Conservation (phyloP, 225 moss, liverwort and hornwort genomes). For the Thuidium tamariscinum region DNA sequence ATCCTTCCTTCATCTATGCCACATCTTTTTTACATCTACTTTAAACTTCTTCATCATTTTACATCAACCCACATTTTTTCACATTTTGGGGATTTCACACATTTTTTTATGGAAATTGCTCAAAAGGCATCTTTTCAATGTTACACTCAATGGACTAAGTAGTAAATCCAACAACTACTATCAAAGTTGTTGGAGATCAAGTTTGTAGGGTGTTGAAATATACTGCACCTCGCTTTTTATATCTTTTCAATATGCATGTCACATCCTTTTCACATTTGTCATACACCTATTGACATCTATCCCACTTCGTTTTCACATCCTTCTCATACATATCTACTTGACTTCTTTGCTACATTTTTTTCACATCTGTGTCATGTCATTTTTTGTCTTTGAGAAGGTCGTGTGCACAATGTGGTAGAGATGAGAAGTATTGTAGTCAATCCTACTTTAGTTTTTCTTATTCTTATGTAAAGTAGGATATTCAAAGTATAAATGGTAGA, state of each 20-base stretch:
- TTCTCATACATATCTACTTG: rapidly evolving
- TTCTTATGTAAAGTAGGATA: background rate
- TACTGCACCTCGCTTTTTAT: rapidly evolving
- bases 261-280: background rate
- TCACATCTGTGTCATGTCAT: background rate
- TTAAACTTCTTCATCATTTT: background rate
- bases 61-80: background rate
- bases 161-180: background rate
- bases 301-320: no score
- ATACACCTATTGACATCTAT: background rate
- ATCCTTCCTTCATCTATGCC: no score
- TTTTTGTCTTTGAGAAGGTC: background rate
- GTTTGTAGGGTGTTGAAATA: rapidly evolving
- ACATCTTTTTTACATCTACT: background rate
- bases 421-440: no score
- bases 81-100: background rate
- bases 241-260: background rate
- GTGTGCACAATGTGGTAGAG: rapidly evolving
- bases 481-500: rapidly evolving
- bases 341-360: background rate
- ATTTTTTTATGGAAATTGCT: no score
- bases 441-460: background rate
- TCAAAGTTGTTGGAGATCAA: background rate
- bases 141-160: rapidly evolving
- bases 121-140: background rate